Evolutionary conservation across 1,139 yeast species (phyloP).

Genomic region (Nakaseomyces kungkrabaensis): DNA sequence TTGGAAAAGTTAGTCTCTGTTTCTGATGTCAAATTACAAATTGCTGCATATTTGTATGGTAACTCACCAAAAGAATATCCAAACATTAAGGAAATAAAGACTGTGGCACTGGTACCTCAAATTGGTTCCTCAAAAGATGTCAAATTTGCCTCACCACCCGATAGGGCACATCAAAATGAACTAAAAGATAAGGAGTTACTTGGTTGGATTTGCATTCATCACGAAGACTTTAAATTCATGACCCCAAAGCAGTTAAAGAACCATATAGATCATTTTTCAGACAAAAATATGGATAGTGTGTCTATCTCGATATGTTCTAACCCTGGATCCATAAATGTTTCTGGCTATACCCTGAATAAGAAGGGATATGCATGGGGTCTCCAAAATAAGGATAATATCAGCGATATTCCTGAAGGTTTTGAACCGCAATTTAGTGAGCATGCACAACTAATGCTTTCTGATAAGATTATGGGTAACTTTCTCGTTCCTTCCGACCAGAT

Average conservation of each 20-base stretch:
- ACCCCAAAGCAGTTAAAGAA: constrained; percentile 64
- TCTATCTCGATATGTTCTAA: constrained; percentile 63
- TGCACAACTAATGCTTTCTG: constrained; percentile 68
- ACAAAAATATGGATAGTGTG: constrained; percentile 35
- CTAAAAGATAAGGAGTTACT: constrained; percentile 47
- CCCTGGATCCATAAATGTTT: constrained; percentile 75
- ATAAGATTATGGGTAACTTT: constrained; percentile 69
- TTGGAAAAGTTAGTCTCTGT: constrained; percentile 69
- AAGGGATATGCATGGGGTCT: constrained; percentile 77
- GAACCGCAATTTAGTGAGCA: constrained; percentile 47
- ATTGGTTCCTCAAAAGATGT: constrained; percentile 63
- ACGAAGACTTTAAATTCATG: constrained; percentile 50
- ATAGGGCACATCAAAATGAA: constrained; percentile 27
- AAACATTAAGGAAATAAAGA: constrained; percentile 66
- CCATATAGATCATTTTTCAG: constrained; percentile 37
- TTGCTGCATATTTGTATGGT: constrained; percentile 78
- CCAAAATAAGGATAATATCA: constrained; percentile 42
- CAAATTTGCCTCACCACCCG: constrained; percentile 49
- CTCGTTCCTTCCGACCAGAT: constrained; percentile 75
- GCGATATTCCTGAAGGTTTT: constrained; percentile 51
- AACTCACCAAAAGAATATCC: constrained; percentile 57
- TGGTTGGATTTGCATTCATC: constrained; percentile 79
- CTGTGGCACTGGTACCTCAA: constrained; percentile 80
- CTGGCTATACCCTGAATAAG: constrained; percentile 51
- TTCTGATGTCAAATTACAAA: constrained; percentile 72